Base-by-base conservation (phyloP, 2,329 filamentous ascomycete genomes). In the Nothophaeocryptopus gaeumannii region DNA sequence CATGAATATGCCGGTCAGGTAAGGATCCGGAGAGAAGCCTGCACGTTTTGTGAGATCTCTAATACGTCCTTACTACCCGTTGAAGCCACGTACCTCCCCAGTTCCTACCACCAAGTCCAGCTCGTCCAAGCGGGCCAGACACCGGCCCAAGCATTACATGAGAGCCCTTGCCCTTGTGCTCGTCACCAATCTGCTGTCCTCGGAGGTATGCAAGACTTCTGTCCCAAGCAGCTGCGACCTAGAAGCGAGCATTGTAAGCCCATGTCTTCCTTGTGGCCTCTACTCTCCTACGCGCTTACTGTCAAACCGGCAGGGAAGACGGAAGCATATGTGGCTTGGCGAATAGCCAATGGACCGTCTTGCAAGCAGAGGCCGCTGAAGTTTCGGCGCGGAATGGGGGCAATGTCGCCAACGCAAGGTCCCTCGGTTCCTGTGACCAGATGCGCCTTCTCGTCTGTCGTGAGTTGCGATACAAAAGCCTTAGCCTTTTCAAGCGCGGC, bases 271-370 rank as follows among this genome's bases (percentile, higher is more conserved):
- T 60, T 51, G 20, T 7, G 20, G 20, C 20, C 7, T 26, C 20
- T 7, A 26, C 7, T 7, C 20, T 26, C 7, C 20, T 4, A 26
- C 7, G 7, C 7, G 20, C 20, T 26, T 26, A 26, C 66, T 14
- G 64, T 56, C 9, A 73, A 38, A 5, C 64, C 61, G 33, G 68
- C 66, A 5, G 72, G 69, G 61, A 53, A 69, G 68, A 14, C 66
- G 20, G 56, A 64, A 61, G 15, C 66, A 60, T 45, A 72, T 59
- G 32, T 67, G 61, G 39, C 67, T 61, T 30, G 67, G 64, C 7
- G 66, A 44, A 95, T 77, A 0, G 90, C 90, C 5, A 93, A 72
- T 0, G 90, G 90, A 0, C 89, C 71, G 51, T 74, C 72, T 13
- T 70, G 65, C 2, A 74, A 39, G 37, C 57, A 58, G 13, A 58